These are phyloP conservation scores for Akanthomyces lecanii DNA, from an alignment of 2,329 filamentous ascomycete species.

Conservation along the genomic window DNA sequence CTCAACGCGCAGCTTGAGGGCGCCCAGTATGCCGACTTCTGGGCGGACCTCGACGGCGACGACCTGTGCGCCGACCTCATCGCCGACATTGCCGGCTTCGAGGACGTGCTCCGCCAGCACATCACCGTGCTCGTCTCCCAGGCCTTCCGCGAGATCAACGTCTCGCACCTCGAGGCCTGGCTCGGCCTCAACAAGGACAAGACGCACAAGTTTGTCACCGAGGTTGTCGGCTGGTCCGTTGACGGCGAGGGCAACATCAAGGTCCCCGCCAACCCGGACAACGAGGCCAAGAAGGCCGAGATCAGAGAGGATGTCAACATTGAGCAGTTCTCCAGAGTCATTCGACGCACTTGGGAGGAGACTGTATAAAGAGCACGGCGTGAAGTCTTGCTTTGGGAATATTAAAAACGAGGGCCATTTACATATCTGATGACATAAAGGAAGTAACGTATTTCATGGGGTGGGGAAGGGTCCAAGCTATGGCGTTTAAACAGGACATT, in stretches of 20 bases:
- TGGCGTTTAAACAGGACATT: constrained; percentile 19
- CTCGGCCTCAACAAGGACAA: constrained; percentile 65
- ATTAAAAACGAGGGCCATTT: neutral
- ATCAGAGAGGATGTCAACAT: constrained; percentile 94
- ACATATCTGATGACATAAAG: constrained; percentile 13
- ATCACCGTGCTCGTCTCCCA: constrained; percentile 86
- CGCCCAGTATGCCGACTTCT: constrained; percentile 88
- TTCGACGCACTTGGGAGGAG: constrained; percentile 83
- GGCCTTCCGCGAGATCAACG: constrained; percentile 68
- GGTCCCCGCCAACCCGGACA: constrained; percentile 91
- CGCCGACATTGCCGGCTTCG: constrained; percentile 90
- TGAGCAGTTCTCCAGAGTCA: constrained; percentile 76
- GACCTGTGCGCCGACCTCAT: constrained; percentile 94
- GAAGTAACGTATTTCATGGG: constrained; percentile 14
- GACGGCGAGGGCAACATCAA: constrained; percentile 62
- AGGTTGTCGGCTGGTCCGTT: constrained; percentile 83
- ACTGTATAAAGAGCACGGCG: constrained; percentile 27
- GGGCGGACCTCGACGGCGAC: constrained; percentile 86
- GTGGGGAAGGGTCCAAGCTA: constrained; percentile 14
- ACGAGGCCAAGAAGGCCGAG: constrained; percentile 93
- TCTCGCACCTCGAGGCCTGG: constrained; percentile 68
- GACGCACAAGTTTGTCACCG: constrained; percentile 73
- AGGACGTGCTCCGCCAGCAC: constrained; percentile 84
- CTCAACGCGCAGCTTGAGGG: constrained; percentile 86
- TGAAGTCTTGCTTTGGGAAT: neutral